Conservation (phyloP, 805 yeast genomes). For the Myxozyma udenii region DNA sequence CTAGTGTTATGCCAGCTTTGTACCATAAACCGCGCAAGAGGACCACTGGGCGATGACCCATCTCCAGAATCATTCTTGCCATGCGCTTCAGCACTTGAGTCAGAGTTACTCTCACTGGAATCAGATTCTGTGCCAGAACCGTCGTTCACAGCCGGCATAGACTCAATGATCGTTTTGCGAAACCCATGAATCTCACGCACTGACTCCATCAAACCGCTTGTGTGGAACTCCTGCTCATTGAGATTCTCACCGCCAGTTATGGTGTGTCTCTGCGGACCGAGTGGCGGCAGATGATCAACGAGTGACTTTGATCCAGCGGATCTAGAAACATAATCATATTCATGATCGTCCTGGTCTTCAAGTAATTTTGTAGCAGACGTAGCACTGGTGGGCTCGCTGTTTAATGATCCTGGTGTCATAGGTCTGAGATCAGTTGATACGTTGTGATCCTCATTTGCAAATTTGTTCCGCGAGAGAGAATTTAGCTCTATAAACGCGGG, state of each 20-base stretch:
- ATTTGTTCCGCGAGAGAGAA: conserved; percentile 4
- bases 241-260: background rate
- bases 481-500: conserved; percentile 24
- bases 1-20: background rate
- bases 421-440: background rate
- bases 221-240: conserved; percentile 31
- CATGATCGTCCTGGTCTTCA: conserved; percentile 10
- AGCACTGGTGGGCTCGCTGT: conserved; percentile 10
- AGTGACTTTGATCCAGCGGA: background rate
- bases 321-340: background rate
- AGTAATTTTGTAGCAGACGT: conserved; percentile 17
- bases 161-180: conserved; percentile 76
- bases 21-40: background rate
- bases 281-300: background rate
- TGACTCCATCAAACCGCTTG: conserved; percentile 73
- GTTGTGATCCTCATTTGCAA: background rate
- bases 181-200: conserved; percentile 82
- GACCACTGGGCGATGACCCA: background rate
- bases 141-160: too few relatives aligned
- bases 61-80: conserved; percentile 2
- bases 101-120: conserved; percentile 5
- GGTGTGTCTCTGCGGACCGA: background rate
- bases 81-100: conserved; percentile 2
- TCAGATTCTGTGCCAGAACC: too few relatives aligned
- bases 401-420: conserved; percentile 13